Conservation (phyloP, 2,329 filamentous ascomycete species). For the Penicillium sp. region DNA sequence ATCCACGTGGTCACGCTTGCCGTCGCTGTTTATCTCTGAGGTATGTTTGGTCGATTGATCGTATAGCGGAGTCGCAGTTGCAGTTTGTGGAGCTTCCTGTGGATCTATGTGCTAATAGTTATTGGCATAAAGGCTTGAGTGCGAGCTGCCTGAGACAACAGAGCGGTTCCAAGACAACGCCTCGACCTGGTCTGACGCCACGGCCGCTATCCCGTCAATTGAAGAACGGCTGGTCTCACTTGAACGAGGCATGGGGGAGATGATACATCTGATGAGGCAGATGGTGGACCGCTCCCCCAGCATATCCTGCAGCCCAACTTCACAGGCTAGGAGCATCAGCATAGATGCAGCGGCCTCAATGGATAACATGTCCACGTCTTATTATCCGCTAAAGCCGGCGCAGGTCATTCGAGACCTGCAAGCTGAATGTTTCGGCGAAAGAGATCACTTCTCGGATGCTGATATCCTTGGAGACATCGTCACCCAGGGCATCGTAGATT, state of each 20-base stretch:
- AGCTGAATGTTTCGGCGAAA: conserved; percentile 32
- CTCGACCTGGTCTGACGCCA: conserved; percentile 33
- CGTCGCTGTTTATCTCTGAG: conserved; percentile 39
- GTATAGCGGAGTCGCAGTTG: neutral
- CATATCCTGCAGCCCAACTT: conserved; percentile 17
- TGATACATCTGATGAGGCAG: conserved; percentile 36
- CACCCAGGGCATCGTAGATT: conserved; percentile 32
- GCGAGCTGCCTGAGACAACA: conserved; percentile 35
- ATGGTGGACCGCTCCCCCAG: conserved; percentile 30
- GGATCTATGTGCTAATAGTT: conserved; percentile 7
- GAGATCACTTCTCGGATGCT: conserved; percentile 25
- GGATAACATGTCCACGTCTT: conserved; percentile 23
- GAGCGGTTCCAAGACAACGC: conserved; percentile 35
- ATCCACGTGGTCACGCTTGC: conserved; percentile 37
- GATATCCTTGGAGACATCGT: conserved; percentile 28
- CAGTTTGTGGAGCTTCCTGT: neutral
- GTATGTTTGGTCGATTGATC: conserved; percentile 21
- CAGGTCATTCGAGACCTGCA: conserved; percentile 36
- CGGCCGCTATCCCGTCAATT: conserved; percentile 33
- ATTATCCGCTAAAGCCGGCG: conserved; percentile 30
- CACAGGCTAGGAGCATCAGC: conserved; percentile 22
- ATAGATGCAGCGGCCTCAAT: conserved; percentile 25
- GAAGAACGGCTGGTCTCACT: conserved; percentile 36
- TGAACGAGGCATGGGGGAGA: conserved; percentile 36
- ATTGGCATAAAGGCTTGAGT: conserved; percentile 31